Base-by-base conservation (phyloP, 2,329 filamentous ascomycete species). In the Fusarium floridanum region DNA sequence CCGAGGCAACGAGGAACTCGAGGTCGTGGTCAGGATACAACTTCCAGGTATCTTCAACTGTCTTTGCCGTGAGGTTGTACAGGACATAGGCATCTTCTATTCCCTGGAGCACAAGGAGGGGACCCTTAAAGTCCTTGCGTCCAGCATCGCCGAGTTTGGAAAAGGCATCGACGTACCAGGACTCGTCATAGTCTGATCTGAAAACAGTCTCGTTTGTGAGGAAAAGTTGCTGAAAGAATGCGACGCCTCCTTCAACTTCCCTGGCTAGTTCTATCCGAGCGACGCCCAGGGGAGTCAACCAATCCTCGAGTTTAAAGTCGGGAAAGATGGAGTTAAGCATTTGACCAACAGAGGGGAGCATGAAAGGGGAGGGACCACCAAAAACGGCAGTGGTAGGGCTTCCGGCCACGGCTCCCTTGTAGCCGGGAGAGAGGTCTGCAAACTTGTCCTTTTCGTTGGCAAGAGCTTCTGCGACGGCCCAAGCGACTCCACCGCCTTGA, bases 401-500 rank as follows among this genome's bases (percentile, higher is more conserved):
- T 8, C 66, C 77, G 1, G 83, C 78, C 9, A 85, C 72, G 10
- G 82, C 75, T 8, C 84, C 85, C 4, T 82, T 76, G 60, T 83
- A 86, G 0, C 84, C 84, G 0, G 78, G 61, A 8, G 20, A 37
- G 16, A 68, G 27, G n/a, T 64, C 43, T 12, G 36, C 22, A 12
- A 68, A 73, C 43, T 66, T 39, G 1, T 82, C 71, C 37, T 82
- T 79, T 8, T 74, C 68, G 17, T 70, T 62, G 12, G 79, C 79
- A 64, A 83, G 82, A 22, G 79, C 72, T 50, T 76, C 70, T 0
- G 76, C 77, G 22, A 71, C 74, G 11, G 66, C 74, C 86, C 86
- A 88, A 0, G 84, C 83, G 1, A 81, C 83, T 2, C 81, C 82
- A 9, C 85, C 86, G 24, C 86, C 87, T 76, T 88, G 85, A 12